Evolutionary conservation across 2,329 filamentous ascomycete genomes (phyloP).

Genomic region (Botrytis galanthina): DNA sequence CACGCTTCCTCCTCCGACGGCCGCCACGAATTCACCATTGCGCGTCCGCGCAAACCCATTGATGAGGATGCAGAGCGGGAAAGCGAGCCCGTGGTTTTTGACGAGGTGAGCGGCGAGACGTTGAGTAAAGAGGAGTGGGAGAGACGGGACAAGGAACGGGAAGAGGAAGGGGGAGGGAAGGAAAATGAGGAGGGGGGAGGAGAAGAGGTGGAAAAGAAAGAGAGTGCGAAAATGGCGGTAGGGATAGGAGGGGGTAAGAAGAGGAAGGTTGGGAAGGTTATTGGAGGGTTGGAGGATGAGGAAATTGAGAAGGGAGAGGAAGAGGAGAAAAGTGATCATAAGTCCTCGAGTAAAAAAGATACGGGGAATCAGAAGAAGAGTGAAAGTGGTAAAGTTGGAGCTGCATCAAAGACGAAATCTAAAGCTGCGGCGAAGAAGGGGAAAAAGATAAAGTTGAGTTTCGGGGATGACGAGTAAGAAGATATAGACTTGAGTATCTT

Average conservation of each 20-base stretch:
- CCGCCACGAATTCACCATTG: conserved; percentile 40
- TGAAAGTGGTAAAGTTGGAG: not conserved
- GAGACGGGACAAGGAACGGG: conserved; percentile 36
- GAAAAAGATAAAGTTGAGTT: conserved; percentile 66
- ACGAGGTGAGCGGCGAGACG: conserved; percentile 66
- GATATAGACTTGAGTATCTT: not conserved
- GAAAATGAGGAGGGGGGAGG: not conserved
- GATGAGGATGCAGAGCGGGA: conserved; percentile 69
- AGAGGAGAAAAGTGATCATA: not conserved
- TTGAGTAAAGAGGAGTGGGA: conserved; percentile 40
- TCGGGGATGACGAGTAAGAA: conserved; percentile 55
- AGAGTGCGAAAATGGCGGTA: conserved; percentile 43
- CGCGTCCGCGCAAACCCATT: conserved; percentile 47
- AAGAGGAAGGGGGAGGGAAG: conserved; percentile 24
- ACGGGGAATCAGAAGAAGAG: not conserved
- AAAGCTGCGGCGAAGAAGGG: conserved; percentile 40
- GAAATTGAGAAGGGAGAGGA: not conserved
- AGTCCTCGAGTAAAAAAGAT: not conserved
- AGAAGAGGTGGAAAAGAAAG: conserved; percentile 43
- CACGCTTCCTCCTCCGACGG: conserved; percentile 46
- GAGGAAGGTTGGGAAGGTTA: conserved; percentile 53
- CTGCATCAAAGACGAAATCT: conserved; percentile 33
- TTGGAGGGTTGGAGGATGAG: conserved; percentile 41
- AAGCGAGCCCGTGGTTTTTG: conserved; percentile 71
- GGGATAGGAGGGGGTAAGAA: conserved; percentile 51